Base-by-base conservation (phyloP, 2,329 filamentous ascomycete species). In the Pseudogymnoascus sp. region DNA sequence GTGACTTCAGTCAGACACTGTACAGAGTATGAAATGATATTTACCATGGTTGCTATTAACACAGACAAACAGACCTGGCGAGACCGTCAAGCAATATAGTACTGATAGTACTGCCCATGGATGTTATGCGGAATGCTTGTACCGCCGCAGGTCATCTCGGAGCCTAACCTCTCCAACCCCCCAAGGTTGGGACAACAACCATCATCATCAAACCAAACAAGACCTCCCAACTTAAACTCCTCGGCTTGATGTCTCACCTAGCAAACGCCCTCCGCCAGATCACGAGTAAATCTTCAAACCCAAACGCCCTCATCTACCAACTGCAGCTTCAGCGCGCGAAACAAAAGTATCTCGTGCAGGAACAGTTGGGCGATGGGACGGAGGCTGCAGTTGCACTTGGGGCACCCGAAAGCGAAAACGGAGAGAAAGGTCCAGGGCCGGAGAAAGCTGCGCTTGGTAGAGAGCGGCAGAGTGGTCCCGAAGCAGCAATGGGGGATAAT, bases 281-380 rank as follows among this genome's bases (percentile, higher is more conserved):
- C 19, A 60, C 63, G n/a, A 66, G 64, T 41, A 66, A 65, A 61
- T 60, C 65, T 23, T 49, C 60, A 14, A 63, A 67, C 39, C 65
- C 65, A 39, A 67, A 67, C 38, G n/a, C 52, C 8, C 60, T 67
- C 12, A 11, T 67, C 11, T 63, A 67, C 49, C 38, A 64, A 14
- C 22, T 64, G 8, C 66, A 67, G 38, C 64, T 67, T n/a, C 60
- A 64, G 59, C 60, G 63, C 25, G 62, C 65, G 8, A 67, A 42
- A 25, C n/a, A 61, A 7, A 64, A 65, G 41, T 62, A 66, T 61
- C 52, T 67, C 5, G 65, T 62, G 11, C 38, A 58, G 25, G 66
- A 55, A 23, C 30, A 64, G 55, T 35, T 66, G 22, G 62, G 36
- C 12, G 55, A 63, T 52, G 64, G 63, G 22, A 60, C 39, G 25